Conservation (phyloP, 495 filamentous ascomycete genomes). For the Friedmanniomyces simplex region DNA sequence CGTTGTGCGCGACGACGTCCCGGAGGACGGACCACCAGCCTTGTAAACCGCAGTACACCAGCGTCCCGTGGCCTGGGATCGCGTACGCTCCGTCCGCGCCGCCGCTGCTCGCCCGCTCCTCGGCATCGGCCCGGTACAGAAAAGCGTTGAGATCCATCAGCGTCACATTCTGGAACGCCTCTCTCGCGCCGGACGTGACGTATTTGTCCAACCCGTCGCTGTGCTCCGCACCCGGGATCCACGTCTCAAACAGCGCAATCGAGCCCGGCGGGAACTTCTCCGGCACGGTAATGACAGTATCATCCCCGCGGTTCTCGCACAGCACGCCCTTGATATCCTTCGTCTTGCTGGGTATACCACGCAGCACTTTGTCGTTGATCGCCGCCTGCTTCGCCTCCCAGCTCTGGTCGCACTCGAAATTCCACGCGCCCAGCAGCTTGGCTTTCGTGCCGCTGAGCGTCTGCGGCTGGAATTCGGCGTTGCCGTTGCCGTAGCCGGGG, state of each 20-base stretch:
- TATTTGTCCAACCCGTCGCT: conserved; percentile 69
- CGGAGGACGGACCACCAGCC: conserved; percentile 96
- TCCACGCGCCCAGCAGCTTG: conserved; percentile 79
- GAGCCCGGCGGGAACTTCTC: conserved; percentile 81
- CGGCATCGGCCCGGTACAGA: conserved; percentile 83
- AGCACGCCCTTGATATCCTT: conserved; percentile 57
- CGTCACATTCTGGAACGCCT: conserved; percentile 62
- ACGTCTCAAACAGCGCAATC: conserved; percentile 91
- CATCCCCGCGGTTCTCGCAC: conserved; percentile 55
- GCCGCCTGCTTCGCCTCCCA: conserved; percentile 54
- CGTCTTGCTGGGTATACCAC: conserved; percentile 72
- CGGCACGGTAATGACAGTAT: conserved; percentile 71
- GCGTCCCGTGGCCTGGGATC: conserved; percentile 69
- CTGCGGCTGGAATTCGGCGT: conserved; percentile 64
- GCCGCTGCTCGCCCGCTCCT: conserved; percentile 72
- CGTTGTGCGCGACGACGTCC: conserved; percentile 74
- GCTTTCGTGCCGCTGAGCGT: conserved; percentile 62
- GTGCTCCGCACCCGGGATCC: conserved; percentile 76
- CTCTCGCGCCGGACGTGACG: conserved; percentile 68
- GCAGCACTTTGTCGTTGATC: conserved; percentile 57
- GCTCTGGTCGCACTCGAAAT: conserved; percentile 65
- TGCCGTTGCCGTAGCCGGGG: conserved; percentile 72
- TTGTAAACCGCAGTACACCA: conserved; percentile 93
- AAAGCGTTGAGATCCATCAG: conserved; percentile 84
- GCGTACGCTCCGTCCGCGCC: conserved; percentile 78